Evolutionary conservation across 768 basidiomycete species (phyloP).

Genomic region (Epithele typhae): DNA sequence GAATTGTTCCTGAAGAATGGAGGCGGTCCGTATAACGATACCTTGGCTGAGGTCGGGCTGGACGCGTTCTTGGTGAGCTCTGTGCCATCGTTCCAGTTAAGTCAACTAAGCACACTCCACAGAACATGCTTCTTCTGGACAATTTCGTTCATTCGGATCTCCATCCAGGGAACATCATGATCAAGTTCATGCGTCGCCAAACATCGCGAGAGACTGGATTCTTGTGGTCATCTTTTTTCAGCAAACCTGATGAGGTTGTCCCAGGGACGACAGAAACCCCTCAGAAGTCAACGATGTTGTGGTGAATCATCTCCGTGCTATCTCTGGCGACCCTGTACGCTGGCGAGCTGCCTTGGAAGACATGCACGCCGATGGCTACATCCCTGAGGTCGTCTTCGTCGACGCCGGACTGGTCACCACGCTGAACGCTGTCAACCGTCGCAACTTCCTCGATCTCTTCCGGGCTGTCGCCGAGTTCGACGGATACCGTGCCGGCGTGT

Average conservation of each 20-base stretch:
- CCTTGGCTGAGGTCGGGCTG: constrained; percentile 86
- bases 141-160: constrained; percentile 95
- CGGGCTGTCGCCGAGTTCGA: constrained; percentile 95
- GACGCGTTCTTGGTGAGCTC: constrained; percentile 87
- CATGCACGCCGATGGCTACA: constrained; percentile 69
- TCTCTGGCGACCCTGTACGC: constrained; percentile 51
- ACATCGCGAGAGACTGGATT: too few relatives aligned
- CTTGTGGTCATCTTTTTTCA: constrained; percentile 48
- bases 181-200: constrained; percentile 88
- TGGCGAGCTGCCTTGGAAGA: constrained; percentile 70
- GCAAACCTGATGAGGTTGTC: neutral
- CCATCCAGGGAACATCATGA: constrained; percentile 94
- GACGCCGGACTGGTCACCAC: constrained; percentile 94
- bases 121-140: constrained; percentile 98
- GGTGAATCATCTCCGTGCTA: constrained; percentile 61
- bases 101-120: constrained; percentile 7
- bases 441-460: constrained; percentile 96
- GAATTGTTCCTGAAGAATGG: constrained; percentile 86
- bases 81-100: neutral
- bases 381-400: constrained; percentile 93
- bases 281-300: constrained; percentile 35
- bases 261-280: neutral
- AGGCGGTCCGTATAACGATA: constrained; percentile 86
- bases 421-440: constrained; percentile 74
- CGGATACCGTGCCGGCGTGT: constrained; percentile 91